A percentile compares a stretch with the other conserved stretches of the same genome.
Evolutionary conservation across 352 stramenopile genomes (phyloP).

Genomic region (Phytophthora hybrid): DNA sequence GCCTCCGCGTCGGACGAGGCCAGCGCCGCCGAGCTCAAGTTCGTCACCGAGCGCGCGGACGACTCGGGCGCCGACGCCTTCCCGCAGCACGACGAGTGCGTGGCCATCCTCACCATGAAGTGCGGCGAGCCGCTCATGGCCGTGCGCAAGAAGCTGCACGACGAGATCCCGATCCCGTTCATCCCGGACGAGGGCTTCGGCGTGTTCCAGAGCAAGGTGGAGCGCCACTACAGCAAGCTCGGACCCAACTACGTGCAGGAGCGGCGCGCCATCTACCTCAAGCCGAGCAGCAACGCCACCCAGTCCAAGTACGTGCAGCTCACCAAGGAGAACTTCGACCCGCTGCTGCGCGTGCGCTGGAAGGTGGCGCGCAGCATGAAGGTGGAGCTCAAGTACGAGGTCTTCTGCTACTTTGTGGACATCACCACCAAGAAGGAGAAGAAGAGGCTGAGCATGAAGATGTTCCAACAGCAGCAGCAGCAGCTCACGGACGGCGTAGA

Average conservation of each 20-base stretch:
- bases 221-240: constrained; percentile 75
- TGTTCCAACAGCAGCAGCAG: constrained; percentile 52
- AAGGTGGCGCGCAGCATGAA: constrained; percentile 85
- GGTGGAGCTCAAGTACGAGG: constrained; percentile 82
- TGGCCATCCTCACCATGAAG: constrained; percentile 80
- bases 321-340: constrained; percentile 79
- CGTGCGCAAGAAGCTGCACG: constrained; percentile 83
- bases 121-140: constrained; percentile 77
- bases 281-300: constrained; percentile 76
- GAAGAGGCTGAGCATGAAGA: constrained; percentile 70
- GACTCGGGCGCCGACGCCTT: constrained; percentile 49
- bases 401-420: constrained; percentile 86
- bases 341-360: constrained; percentile 72
- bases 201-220: constrained; percentile 82
- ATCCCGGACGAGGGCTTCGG: constrained; percentile 77
- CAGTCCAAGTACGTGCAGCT: constrained; percentile 84
- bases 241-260: constrained; percentile 69
- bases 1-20: constrained; percentile 21
- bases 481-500: constrained; percentile 30
- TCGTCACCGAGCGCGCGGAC: constrained; percentile 36
- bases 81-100: constrained; percentile 68
- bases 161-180: constrained; percentile 76
- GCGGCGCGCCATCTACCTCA: constrained; percentile 76
- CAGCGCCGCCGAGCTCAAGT: constrained; percentile 46
- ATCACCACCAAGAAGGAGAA: constrained; percentile 69